phyloP scores from a whole-genome alignment of 768 basidiomycete genomes.

The Lactarius sp. region DNA sequence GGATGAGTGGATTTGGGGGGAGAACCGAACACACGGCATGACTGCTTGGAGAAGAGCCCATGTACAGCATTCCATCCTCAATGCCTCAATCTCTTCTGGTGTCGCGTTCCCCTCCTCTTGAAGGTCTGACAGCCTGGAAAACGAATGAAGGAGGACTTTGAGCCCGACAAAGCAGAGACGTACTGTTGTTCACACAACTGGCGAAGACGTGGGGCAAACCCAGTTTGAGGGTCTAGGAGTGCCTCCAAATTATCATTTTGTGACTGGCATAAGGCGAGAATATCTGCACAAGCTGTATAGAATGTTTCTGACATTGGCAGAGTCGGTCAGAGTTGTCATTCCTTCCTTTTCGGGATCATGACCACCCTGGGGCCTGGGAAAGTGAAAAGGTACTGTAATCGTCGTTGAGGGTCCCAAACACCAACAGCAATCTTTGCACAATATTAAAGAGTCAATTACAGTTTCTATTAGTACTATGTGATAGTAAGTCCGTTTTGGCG shows the following conservation, averaged over 20 bases:
- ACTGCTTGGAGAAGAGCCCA: conserved; percentile 79
- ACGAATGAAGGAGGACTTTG: conserved; percentile 1
- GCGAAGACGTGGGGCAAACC: conserved; percentile 63
- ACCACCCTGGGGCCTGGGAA: no score
- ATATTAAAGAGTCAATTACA: no score
- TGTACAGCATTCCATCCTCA: conserved; percentile 73
- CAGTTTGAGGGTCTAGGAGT: conserved; percentile 59
- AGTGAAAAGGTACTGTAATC: no score
- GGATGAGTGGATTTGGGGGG: background rate
- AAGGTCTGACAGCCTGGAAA: conserved; percentile 47
- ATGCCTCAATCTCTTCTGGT: conserved; percentile 52
- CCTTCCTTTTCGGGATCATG: background rate
- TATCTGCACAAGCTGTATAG: conserved; percentile 64
- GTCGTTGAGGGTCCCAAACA: no score
- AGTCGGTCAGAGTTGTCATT: background rate
- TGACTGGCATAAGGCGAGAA: conserved; percentile 55
- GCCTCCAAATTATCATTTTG: conserved; percentile 49
- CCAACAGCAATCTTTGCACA: no score
- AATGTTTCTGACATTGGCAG: conserved; percentile 46
- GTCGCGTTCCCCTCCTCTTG: conserved; percentile 42
- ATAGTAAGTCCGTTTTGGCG: background rate
- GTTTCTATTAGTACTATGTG: background rate
- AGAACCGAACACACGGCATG: conserved; percentile 53
- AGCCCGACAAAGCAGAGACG: conserved; percentile 28
- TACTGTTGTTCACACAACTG: conserved; percentile 54